Evolutionary conservation across 192 early-diverging fungal genomes (phyloP), one percentile per base, ranked within the genome.

Genomic region (Phycomyces blakesleeanus): DNA sequence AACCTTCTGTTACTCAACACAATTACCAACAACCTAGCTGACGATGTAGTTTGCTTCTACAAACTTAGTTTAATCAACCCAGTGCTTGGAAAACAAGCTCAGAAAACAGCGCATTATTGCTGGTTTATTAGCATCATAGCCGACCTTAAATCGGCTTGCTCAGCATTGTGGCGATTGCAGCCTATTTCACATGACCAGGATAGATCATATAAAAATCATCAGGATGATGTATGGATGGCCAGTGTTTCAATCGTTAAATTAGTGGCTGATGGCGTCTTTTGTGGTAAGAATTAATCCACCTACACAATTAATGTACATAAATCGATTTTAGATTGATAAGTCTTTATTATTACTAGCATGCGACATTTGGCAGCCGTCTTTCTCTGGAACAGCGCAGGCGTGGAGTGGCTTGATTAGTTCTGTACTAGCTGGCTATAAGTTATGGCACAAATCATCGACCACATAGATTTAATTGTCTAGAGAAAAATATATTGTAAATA

Each of bases 111-210:
- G 22, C 84, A 85, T 60, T 75, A 81, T 55, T 71, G 83, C 24
- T 93, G 91, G 91, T 88, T 84, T 71, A 34, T 83, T 8, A 76
- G 75, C 26, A 91, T 92, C 38, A 75, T 81, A 50, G 71, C 90
- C 60, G 91, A 93, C 69, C 44, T 88, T 0, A 67, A 84, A 29
- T 34, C 29, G 29, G 29, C 29, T 5, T 34, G 2, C 7, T 34
- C 29, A 34, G 29, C 29, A 34, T 7, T 34, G 29, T 34, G 29
- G 29, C 29, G 7, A 34, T 34, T 34, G 7, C 29, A 34, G 29
- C 29, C 7, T 2, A 2, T 34, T 34, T 58, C 29, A 16, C 16
- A 20, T 14, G 14, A 24, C n/a, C 25, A 49, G 2, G 25, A 22
- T 15, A n/a, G 22, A 34, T 34, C 7, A 34, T 5, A 34, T 66